Evolutionary conservation across 2,329 filamentous ascomycete genomes (phyloP).

Genomic region (Xylaria sp.): DNA sequence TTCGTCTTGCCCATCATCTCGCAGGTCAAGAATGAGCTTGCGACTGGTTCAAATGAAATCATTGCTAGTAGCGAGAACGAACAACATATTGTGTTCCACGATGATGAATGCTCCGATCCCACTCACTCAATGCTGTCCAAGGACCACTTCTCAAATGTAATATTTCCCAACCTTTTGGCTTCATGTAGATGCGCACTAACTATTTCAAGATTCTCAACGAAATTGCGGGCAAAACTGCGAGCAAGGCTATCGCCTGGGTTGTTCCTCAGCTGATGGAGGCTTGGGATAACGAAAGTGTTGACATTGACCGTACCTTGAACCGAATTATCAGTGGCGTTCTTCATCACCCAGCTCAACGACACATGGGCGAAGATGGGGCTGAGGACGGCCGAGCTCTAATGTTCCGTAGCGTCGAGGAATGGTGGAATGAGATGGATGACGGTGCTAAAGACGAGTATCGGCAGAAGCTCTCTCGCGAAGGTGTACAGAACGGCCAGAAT

Average conservation of each 20-base stretch:
- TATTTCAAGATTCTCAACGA: constrained; percentile 77
- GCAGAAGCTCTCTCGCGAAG: constrained; percentile 78
- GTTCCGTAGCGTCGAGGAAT: constrained; percentile 82
- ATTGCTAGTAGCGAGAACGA: constrained; percentile 86
- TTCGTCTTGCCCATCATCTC: constrained; percentile 86
- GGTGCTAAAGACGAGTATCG: constrained; percentile 74
- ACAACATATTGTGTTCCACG: constrained; percentile 86
- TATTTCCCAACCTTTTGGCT: constrained; percentile 38
- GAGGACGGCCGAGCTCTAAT: constrained; percentile 78
- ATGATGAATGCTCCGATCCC: constrained; percentile 80
- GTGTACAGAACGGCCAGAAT: constrained; percentile 81
- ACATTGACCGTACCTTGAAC: constrained; percentile 76
- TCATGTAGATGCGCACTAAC: constrained; percentile 26
- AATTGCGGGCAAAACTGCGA: constrained; percentile 83
- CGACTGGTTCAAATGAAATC: constrained; percentile 86
- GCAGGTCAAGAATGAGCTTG: constrained; percentile 88
- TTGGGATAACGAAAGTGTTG: constrained; percentile 81
- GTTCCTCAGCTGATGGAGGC: constrained; percentile 89
- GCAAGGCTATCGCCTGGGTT: constrained; percentile 82
- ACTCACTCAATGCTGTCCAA: constrained; percentile 97
- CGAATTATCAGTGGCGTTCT: constrained; percentile 85
- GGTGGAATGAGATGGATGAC: constrained; percentile 79
- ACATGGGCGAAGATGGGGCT: constrained; percentile 75
- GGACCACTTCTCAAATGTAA: constrained; percentile 89
- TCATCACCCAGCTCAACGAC: constrained; percentile 85